Evolutionary conservation across 371 early-diverging fungal species (phyloP).

Genomic region (Apophysomyces sp.): DNA sequence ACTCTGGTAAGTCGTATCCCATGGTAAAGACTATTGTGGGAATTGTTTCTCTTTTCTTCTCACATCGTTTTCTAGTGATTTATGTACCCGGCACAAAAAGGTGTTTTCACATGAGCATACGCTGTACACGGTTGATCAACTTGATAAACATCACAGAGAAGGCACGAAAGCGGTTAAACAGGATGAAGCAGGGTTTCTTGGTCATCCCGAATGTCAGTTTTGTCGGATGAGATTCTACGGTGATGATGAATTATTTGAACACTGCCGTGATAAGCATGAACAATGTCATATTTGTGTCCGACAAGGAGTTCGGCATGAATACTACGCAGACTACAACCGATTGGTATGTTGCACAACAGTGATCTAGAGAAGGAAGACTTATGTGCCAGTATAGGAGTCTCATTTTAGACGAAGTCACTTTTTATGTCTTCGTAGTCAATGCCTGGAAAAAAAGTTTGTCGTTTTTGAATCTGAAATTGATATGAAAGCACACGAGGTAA

Average conservation of each 20-base stretch:
- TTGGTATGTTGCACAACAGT: constrained; percentile 59
- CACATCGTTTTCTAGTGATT: constrained; percentile 54
- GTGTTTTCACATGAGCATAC: constrained; percentile 89
- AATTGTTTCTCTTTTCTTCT: not conserved
- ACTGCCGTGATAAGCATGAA: constrained; percentile 92
- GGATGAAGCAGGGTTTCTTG: constrained; percentile 80
- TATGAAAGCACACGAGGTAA: constrained; percentile 79
- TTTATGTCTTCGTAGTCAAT: constrained; percentile 76
- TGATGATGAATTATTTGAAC: constrained; percentile 88
- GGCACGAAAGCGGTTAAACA: constrained; percentile 59
- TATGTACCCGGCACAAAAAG: constrained; percentile 87
- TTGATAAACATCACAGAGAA: constrained; percentile 65
- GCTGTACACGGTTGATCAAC: constrained; percentile 68
- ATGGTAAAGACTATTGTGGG: not conserved
- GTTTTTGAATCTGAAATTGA: constrained; percentile 93
- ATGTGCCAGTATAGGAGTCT: constrained; percentile 54
- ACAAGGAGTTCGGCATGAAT: constrained; percentile 73
- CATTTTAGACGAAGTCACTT: constrained; percentile 86
- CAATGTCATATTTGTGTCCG: constrained; percentile 89
- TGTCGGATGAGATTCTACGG: constrained; percentile 83
- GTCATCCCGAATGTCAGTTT: constrained; percentile 93
- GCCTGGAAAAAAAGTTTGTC: constrained; percentile 93
- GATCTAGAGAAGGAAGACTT: not conserved
- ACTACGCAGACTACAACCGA: constrained; percentile 77
- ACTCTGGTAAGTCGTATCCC: constrained; percentile 67